These are phyloP conservation scores for Beauveria scarabaeidicola DNA, from an alignment of 2,329 filamentous ascomycete species.

Conservation along the genomic window DNA sequence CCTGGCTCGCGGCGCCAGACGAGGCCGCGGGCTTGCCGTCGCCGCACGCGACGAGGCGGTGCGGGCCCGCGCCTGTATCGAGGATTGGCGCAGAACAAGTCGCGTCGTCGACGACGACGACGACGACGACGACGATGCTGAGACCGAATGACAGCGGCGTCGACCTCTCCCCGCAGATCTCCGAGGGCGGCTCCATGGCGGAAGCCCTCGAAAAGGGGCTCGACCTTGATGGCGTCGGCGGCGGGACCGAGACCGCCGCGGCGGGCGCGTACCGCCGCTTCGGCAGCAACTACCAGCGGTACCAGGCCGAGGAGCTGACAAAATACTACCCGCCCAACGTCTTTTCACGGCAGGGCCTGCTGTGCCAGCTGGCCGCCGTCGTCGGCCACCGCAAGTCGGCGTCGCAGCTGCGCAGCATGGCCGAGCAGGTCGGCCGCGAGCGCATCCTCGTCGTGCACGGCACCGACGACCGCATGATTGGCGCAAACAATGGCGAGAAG, in stretches of 20 bases:
- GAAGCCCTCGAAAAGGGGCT: constrained; percentile 1
- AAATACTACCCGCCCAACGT: constrained; percentile 55
- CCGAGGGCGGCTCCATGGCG: background rate
- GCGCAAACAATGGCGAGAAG: constrained; percentile 58
- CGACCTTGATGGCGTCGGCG: background rate
- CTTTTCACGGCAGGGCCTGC: constrained; percentile 60
- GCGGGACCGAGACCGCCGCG: constrained; percentile 11
- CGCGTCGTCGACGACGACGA: background rate
- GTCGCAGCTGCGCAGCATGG: constrained; percentile 55
- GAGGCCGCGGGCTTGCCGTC: constrained; percentile 39
- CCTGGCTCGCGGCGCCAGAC: constrained; percentile 57
- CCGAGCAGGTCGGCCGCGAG: constrained; percentile 59
- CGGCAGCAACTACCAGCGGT: constrained; percentile 70
- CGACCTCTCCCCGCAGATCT: background rate
- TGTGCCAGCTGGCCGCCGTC: constrained; percentile 70
- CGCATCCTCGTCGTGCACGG: constrained; percentile 75
- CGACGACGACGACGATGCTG: background rate
- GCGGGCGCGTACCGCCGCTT: constrained; percentile 44
- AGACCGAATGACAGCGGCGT: constrained; percentile 2
- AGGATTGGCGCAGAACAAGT: background rate
- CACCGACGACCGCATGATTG: constrained; percentile 69
- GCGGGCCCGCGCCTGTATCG: constrained; percentile 19
- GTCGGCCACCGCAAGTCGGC: constrained; percentile 70
- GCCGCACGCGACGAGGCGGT: constrained; percentile 31
- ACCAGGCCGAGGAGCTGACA: constrained; percentile 67